These are phyloP conservation scores for Cladosporium sp. DNA, from an alignment of 2,329 filamentous ascomycete genomes.

Conservation along the genomic window DNA sequence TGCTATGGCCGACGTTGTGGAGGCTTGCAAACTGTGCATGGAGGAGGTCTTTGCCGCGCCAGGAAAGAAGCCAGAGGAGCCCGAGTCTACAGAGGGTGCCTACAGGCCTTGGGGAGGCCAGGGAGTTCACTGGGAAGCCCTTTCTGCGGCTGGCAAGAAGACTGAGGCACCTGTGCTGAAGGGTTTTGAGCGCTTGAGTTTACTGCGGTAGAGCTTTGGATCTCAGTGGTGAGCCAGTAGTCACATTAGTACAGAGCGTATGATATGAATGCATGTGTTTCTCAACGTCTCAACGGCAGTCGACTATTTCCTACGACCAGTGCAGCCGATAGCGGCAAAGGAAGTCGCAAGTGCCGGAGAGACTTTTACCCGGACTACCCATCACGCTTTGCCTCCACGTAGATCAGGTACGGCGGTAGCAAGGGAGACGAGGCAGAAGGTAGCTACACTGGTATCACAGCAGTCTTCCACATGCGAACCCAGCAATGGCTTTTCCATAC, in stretches of 20 bases:
- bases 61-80: constrained; percentile 9
- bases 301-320: too few species aligned
- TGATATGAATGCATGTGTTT: too few species aligned
- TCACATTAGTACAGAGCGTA: neutral
- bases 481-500: too few species aligned
- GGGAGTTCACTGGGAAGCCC: constrained; percentile 42
- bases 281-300: too few species aligned
- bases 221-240: neutral
- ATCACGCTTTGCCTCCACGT: too few species aligned
- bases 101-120: constrained; percentile 37
- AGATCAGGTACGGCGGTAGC: too few species aligned
- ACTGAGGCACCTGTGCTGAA: constrained; percentile 51
- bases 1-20: constrained; percentile 68
- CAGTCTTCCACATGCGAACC: too few species aligned
- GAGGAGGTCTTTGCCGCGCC: constrained; percentile 61
- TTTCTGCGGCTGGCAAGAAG: constrained; percentile 32
- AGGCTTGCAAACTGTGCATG: constrained; percentile 61
- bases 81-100: constrained; percentile 17
- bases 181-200: constrained; percentile 42
- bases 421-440: too few species aligned
- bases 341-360: too few species aligned
- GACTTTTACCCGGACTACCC: too few species aligned
- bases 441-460: too few species aligned
- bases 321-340: too few species aligned
- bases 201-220: constrained; percentile 30